Conservation (phyloP, 208 protist genomes). For the Strigomonas culicis region DNA sequence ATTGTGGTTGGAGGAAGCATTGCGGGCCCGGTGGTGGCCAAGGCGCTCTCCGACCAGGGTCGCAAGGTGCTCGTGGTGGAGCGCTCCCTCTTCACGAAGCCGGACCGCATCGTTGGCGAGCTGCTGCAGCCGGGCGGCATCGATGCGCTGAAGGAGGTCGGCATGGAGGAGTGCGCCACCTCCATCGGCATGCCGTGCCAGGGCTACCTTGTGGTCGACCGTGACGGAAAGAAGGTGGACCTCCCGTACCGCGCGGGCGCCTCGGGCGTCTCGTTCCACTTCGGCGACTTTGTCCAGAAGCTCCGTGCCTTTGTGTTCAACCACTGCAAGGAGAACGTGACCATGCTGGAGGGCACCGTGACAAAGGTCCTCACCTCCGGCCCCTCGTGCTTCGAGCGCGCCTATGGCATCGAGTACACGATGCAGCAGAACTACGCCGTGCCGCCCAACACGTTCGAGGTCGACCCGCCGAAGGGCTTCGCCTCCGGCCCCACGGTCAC, state of each 20-base stretch:
- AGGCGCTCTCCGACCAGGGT: conserved; percentile 82
- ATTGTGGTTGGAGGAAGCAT: conserved; percentile 93
- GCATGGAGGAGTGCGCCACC: conserved; percentile 84
- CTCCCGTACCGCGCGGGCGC: conserved; percentile 68
- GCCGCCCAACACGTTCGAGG: conserved; percentile 48
- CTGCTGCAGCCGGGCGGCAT: conserved; percentile 95
- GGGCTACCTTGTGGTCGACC: conserved; percentile 89
- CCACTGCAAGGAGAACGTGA: conserved; percentile 69
- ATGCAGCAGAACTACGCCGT: conserved; percentile 45
- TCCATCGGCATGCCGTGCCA: conserved; percentile 80
- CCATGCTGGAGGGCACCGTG: conserved; percentile 82
- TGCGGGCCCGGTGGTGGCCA: conserved; percentile 83
- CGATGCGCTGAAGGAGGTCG: conserved; percentile 71
- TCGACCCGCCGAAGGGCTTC: conserved; percentile 31
- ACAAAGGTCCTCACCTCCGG: conserved; percentile 64
- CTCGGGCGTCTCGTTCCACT: conserved; percentile 87
- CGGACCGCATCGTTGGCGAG: conserved; percentile 95
- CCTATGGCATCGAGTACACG: conserved; percentile 81
- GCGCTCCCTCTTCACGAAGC: conserved; percentile 83
- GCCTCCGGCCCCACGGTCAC: conserved; percentile 25
- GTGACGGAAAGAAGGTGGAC: conserved; percentile 44
- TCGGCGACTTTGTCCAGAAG: conserved; percentile 92
- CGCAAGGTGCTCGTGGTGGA: conserved; percentile 88
- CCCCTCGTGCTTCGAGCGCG: conserved; percentile 45
- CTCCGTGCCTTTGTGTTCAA: conserved; percentile 69